Base-by-base conservation (phyloP, 2,329 filamentous ascomycete genomes). In the Beauveria varroae region DNA sequence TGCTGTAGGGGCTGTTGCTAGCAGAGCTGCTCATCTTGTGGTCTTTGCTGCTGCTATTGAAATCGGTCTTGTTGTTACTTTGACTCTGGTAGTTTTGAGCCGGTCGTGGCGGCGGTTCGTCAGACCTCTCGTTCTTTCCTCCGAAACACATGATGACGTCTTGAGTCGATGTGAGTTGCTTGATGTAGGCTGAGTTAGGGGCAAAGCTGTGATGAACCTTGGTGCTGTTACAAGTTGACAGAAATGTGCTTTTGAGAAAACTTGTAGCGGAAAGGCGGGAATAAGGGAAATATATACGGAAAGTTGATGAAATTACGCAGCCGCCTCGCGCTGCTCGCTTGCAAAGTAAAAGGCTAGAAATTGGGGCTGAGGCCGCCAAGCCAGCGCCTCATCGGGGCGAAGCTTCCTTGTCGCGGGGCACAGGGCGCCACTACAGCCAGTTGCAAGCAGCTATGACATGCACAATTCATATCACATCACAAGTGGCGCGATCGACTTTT, bases 71-170 rank as follows among this genome's bases (percentile, higher is more conserved):
- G 14, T 3, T 62, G 24, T 18, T 30, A 26, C 37, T 51, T 16
- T 57, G 37, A 9, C 18, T 52, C 47, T 51, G 62, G n/a, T 67
- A 68, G n/a, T 65, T 63, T 67, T 70, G 71, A 16, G 56, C 70
- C 10, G 77, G 79, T 34, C 76, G 71, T 3, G 79, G 73, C 8
- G 76, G 71, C 22, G 73, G 73, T 34, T 75, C 75, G 62, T 75
- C 68, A 40, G 71, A 68, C 55, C 68, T 66, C 54, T 76, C 73
- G 61, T 78, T 73, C 55, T 77, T 79, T 65, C 71, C 71, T 50
- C 79, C 77, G 65, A 82, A 82, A 69, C 80, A 83, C 80, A 83
- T 82, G 52, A 43, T 63, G 41, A 7, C n/a, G 54, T 37, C 37
- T 34, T 7, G 12, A 26, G n/a, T 22, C 12, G 12, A n/a, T 34